These are phyloP conservation scores for Aspergillus sp. DNA, from an alignment of 2,329 filamentous ascomycete species.

Conservation along the genomic window DNA sequence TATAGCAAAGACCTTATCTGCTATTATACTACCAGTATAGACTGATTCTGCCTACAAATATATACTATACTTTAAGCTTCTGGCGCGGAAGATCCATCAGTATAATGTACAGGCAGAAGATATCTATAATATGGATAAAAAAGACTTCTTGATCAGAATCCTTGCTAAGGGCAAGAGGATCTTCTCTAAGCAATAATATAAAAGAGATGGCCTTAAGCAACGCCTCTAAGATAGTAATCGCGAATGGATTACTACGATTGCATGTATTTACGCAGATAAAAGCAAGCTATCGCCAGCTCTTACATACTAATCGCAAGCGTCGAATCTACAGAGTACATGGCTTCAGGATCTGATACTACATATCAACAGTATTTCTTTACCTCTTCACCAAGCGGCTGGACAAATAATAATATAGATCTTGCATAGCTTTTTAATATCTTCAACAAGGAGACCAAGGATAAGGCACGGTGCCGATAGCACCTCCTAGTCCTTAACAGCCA, in stretches of 20 bases:
- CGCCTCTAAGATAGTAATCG: constrained; percentile 19
- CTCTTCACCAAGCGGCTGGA: not conserved
- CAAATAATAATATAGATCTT: constrained; percentile 4
- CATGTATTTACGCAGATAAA: constrained; percentile 18
- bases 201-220: constrained; percentile 9
- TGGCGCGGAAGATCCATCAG: not conserved
- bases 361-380: not conserved
- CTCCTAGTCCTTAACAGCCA: constrained; percentile 11
- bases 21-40: not conserved
- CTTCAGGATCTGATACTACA: constrained; percentile 13
- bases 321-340: constrained; percentile 18
- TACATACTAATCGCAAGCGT: constrained; percentile 19
- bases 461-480: not conserved
- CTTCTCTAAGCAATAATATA: constrained; percentile 10
- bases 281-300: constrained; percentile 11
- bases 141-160: not conserved
- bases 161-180: constrained; percentile 12
- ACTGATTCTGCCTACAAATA: not conserved
- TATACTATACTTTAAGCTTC: not conserved
- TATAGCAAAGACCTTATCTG: not conserved
- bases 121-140: not conserved
- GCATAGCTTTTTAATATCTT: constrained; percentile 1
- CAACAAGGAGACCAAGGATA: constrained; percentile 6
- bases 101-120: not conserved
- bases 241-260: constrained; percentile 21